Evolutionary conservation across 192 early-diverging fungal species (phyloP), one percentile per base, ranked within the genome.

Genomic region (Coemansia furcata): DNA sequence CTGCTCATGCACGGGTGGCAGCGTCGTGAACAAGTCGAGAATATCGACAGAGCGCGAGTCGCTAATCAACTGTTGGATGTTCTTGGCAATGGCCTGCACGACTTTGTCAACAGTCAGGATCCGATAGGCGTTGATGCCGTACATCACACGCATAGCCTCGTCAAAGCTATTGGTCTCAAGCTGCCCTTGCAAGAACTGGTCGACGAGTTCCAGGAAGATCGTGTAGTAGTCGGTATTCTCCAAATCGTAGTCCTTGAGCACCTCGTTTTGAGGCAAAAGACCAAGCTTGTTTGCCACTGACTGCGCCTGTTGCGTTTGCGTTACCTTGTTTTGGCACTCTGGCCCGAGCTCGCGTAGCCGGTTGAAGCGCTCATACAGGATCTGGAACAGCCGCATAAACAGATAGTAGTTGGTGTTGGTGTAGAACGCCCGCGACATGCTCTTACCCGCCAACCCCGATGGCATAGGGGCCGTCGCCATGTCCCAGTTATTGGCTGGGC

Each of bases 51-150:
- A 87, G 62, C 87, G 85, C 35, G 79, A 57, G 69, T 97, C 97
- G 39, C 73, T 76, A 39, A 90, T 82, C 46, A 93, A 85, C 2
- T 67, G 75, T 58, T 89, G 87, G 40, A 89, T 89, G 74, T 92
- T 90, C 82, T 98, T 99, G 4, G 90, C 84, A 55, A 96, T 77
- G 8, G 86, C 80, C 68, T 89, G 89, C 26, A 93, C 85, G 33
- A 97, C 84, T 71, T 94, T 95, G 77, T 98, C 96, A 9, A 98
- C 80, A 0, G 95, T 96, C 62, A 97, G 91, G 26, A 94, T 85
- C 44, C 91, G 71, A 69, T 97, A 97, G 0, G 93, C 98, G 43
- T 93, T 88, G 46, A 93, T 97, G 17, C 90, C 88, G 79, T 93
- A 98, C 76, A 99, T 79, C 36, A 89, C 86, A 0, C 98, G 90